Conservation (phyloP, 2,329 filamentous ascomycete genomes). For the Calonectria henricotiae region DNA sequence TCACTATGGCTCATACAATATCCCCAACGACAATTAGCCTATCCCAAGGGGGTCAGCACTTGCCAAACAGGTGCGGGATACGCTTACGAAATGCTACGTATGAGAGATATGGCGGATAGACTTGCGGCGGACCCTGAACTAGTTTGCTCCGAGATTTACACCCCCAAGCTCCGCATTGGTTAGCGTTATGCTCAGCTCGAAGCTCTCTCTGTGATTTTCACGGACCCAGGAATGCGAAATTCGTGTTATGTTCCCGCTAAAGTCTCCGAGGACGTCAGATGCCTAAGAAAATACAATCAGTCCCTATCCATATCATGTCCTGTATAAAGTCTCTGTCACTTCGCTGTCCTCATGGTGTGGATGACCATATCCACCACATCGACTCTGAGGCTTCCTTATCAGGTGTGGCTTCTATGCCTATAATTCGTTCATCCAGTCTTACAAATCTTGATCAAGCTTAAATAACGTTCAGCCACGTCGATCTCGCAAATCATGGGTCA, state of each 20-base stretch:
- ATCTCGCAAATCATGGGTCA: slow-evolving; percentile 20
- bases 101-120: slow-evolving; percentile 31
- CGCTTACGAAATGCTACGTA: slow-evolving; percentile 48
- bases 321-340: slow-evolving; percentile 45
- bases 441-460: slow-evolving; percentile 40
- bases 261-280: slow-evolving; percentile 44
- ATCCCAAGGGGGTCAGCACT: slow-evolving; percentile 42
- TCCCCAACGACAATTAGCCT: slow-evolving; percentile 39
- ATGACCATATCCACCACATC: slow-evolving; percentile 34
- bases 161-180: slow-evolving; percentile 38
- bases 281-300: slow-evolving; percentile 15
- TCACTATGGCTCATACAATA: slow-evolving; percentile 41
- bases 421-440: slow-evolving; percentile 11
- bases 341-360: slow-evolving; percentile 34
- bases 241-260: slow-evolving; percentile 42
- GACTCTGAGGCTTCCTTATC: slow-evolving; percentile 32
- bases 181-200: slow-evolving; percentile 47
- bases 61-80: slow-evolving; percentile 44
- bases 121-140: slow-evolving; percentile 44
- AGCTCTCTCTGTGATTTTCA: slow-evolving; percentile 17
- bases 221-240: slow-evolving; percentile 44
- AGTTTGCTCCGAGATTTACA: slow-evolving; percentile 47
- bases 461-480: slow-evolving; percentile 25
- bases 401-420: slow-evolving; percentile 20
- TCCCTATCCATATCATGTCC: slow-evolving; percentile 15